Percentiles rank a stretch among this genome's conserved stretches.
phyloP scores from a whole-genome alignment of 768 basidiomycete genomes.

The Trametes elegans region DNA sequence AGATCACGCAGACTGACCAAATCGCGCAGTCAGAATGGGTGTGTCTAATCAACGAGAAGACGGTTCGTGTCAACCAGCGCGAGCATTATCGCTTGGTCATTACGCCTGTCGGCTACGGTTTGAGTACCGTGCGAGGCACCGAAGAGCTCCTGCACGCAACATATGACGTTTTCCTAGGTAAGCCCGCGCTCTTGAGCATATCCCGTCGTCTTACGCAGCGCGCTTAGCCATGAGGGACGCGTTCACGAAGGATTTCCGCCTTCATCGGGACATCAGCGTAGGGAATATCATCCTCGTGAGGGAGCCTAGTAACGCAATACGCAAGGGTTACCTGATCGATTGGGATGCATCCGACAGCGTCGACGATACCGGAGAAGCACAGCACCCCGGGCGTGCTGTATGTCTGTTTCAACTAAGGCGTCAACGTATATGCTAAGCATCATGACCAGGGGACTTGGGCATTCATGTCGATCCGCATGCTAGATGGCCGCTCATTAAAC shows the following conservation, averaged over 20 bases:
- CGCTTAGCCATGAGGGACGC: not conserved
- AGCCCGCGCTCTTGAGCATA: too few relatives aligned
- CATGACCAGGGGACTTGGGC: not conserved
- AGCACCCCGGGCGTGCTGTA: not conserved
- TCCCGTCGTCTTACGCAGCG: too few relatives aligned
- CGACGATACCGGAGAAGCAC: not conserved
- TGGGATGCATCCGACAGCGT: not conserved
- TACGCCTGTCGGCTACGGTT: not conserved
- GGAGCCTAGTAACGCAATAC: not conserved
- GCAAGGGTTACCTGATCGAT: not conserved
- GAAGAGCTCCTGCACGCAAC: not conserved
- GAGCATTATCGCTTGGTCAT: constrained; percentile 3
- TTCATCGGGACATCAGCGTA: not conserved
- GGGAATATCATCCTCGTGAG: not conserved
- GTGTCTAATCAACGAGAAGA: not conserved
- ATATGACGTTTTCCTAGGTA: not conserved
- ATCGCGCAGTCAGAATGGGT: not conserved
- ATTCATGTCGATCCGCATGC: constrained; percentile 2
- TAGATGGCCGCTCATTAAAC: not conserved
- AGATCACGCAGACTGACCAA: not conserved
- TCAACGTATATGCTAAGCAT: too few relatives aligned
- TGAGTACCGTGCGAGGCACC: not conserved
- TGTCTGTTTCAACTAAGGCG: not conserved
- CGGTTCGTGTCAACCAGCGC: not conserved
- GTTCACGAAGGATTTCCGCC: not conserved